Evolutionary conservation across 2,329 filamentous ascomycete genomes (phyloP), one percentile per base, ranked within the genome.

Genomic region (Xylaria sp.): DNA sequence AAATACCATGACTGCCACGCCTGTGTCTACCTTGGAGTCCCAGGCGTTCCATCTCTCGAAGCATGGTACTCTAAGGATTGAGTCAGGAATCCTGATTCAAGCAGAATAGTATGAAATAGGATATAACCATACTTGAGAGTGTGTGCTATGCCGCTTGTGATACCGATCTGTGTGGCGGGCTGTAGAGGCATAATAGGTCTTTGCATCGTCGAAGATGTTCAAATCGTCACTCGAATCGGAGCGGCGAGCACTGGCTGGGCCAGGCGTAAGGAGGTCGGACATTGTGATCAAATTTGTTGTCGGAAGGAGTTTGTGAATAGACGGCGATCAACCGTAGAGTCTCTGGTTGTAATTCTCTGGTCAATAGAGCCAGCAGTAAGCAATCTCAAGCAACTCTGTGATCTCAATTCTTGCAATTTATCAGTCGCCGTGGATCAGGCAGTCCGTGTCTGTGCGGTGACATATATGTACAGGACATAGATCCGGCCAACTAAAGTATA

Each of bases 181-280:
- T 39, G 87, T 86, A 27, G 85, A 83, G 38, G 84, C 79, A 70
- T 89, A 89, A 74, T 89, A 89, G 27, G 86, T 88, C 74, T 82
- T 83, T 65, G 86, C 86, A 78, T 87, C 85, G 66, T 87, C 85
- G 70, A 81, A 88, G 54, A 87, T 82, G 33, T 81, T 77, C 60
- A 75, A 77, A 54, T 84, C 84, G 66, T 87, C 84, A 57, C 67
- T 72, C 44, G 69, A 68, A 49, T 71, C 68, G 61, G 60, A 70
- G 29, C 67, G 67, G 25, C 61, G 69, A 50, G 67, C 49, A 65
- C 67, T 71, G 45, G 68, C 33, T 31, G 66, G 45, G 45, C 58
- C 57, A 62, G 73, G 50, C 25, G 69, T 67, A 53, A 73, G 47
- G 55, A 70, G 55, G 25, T 72, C 70, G 53, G 74, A 66, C 75